These are phyloP conservation scores for Dimocarpus longan DNA, from an alignment of 345 rosid species.

Conservation along the genomic window DNA sequence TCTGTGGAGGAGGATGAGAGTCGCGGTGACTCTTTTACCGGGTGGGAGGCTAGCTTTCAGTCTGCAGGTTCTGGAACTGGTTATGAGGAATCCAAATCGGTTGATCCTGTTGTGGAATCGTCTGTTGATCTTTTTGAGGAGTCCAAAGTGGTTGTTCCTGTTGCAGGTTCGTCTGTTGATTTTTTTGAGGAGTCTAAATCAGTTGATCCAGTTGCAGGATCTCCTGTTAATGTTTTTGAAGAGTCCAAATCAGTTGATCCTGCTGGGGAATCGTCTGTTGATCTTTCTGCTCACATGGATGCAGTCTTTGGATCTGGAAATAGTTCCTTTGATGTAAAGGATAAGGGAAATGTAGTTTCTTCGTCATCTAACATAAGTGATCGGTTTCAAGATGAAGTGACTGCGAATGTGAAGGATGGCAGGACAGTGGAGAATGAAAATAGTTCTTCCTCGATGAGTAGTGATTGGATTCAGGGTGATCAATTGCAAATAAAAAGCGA, in stretches of 20 bases:
- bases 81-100: slow-evolving; percentile 34
- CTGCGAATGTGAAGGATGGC: slow-evolving; percentile 19
- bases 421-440: slow-evolving; percentile 16
- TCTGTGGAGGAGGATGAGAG: slow-evolving; percentile 26
- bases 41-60: slow-evolving; percentile 57
- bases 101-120: slow-evolving; percentile 47
- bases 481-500: slow-evolving; percentile 38
- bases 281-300: slow-evolving; percentile 63
- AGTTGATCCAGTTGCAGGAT: not conserved
- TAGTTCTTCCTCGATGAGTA: slow-evolving; percentile 11
- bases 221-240: too few species aligned
- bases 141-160: slow-evolving; percentile 37
- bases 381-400: slow-evolving; percentile 49
- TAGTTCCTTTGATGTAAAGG: slow-evolving; percentile 25
- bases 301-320: slow-evolving; percentile 60
- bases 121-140: slow-evolving; percentile 24
- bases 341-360: slow-evolving; percentile 36
- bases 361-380: slow-evolving; percentile 40
- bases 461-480: slow-evolving; percentile 33
- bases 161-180: slow-evolving; percentile 39
- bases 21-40: slow-evolving; percentile 40
- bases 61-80: slow-evolving; percentile 38
- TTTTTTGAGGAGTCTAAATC: not conserved
- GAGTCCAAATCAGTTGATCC: too few species aligned
- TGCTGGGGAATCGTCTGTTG: slow-evolving; percentile 9